Conservation (phyloP, 2,329 filamentous ascomycete genomes). For the Blastomyces percursus region DNA sequence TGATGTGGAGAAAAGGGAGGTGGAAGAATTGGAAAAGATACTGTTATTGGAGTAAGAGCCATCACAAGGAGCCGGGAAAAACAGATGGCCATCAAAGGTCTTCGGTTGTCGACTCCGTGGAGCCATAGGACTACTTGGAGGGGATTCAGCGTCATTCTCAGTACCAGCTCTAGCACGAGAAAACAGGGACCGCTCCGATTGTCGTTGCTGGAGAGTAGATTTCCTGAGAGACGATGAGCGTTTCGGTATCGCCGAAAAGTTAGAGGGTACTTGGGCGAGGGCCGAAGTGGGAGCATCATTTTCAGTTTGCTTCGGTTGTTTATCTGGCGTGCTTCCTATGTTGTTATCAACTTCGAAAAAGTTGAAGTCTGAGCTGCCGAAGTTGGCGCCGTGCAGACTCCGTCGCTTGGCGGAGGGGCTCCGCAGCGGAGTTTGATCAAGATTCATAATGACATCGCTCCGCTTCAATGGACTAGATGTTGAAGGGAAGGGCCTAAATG, state of each 20-base stretch:
- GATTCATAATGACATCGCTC: conserved; percentile 78
- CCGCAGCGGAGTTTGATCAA: conserved; percentile 58
- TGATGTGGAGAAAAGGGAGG: conserved; percentile 31
- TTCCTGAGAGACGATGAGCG: conserved; percentile 68
- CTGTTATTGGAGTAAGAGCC: conserved; percentile 47
- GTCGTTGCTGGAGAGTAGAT: conserved; percentile 78
- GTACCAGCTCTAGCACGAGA: conserved; percentile 24
- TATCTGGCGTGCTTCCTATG: conserved; percentile 18
- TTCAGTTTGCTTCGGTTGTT: conserved; percentile 9
- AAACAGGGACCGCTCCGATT: conserved; percentile 54
- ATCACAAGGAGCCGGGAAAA: conserved; percentile 55
- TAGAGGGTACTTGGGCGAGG: conserved; percentile 33
- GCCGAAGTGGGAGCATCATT: conserved; percentile 20
- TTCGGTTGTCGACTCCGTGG: conserved; percentile 57
- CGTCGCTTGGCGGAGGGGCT: conserved; percentile 80
- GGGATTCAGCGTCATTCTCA: conserved; percentile 38
- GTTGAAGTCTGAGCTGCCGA: conserved; percentile 54
- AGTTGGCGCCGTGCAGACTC: conserved; percentile 66
- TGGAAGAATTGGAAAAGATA: conserved; percentile 41
- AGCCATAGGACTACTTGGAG: conserved; percentile 42
- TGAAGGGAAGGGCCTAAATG: conserved; percentile 41
- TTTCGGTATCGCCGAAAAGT: conserved; percentile 49
- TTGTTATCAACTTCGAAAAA: conserved; percentile 54
- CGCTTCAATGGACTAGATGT: conserved; percentile 81
- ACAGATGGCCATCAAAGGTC: conserved; percentile 62